These are phyloP conservation scores for Fraxinus greggii DNA, from an alignment of 305 asterid genomes.

Conservation along the genomic window DNA sequence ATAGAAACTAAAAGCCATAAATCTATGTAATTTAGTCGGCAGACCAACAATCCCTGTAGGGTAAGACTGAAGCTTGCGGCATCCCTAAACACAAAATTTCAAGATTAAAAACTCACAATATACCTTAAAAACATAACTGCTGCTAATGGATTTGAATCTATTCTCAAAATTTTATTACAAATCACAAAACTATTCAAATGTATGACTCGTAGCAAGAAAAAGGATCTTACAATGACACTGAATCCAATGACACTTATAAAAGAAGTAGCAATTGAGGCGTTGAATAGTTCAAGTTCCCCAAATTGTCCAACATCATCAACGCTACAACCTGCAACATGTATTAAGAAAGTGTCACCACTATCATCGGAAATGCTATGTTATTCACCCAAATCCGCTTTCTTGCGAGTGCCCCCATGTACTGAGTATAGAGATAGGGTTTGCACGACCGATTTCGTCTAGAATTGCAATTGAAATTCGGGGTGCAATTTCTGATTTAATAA, in stretches of 20 bases:
- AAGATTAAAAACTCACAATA: neutral
- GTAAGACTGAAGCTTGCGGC: neutral
- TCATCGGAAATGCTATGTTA: constrained; percentile 27
- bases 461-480: neutral
- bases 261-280: constrained; percentile 46
- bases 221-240: neutral
- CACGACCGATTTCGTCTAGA: neutral
- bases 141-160: neutral
- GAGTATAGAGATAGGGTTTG: too few relatives aligned
- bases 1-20: neutral
- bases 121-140: neutral
- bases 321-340: constrained; percentile 29
- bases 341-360: constrained; percentile 20
- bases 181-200: neutral
- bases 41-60: neutral
- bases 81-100: neutral
- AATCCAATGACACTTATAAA: constrained; percentile 42
- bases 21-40: neutral
- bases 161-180: neutral
- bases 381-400: neutral
- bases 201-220: neutral
- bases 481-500: neutral
- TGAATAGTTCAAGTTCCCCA: constrained; percentile 32
- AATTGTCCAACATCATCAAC: constrained; percentile 47
- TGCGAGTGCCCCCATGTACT: neutral